These are phyloP conservation scores for Stentor roeselii DNA, from an alignment of 73 alveolate genomes.

Conservation along the genomic window DNA sequence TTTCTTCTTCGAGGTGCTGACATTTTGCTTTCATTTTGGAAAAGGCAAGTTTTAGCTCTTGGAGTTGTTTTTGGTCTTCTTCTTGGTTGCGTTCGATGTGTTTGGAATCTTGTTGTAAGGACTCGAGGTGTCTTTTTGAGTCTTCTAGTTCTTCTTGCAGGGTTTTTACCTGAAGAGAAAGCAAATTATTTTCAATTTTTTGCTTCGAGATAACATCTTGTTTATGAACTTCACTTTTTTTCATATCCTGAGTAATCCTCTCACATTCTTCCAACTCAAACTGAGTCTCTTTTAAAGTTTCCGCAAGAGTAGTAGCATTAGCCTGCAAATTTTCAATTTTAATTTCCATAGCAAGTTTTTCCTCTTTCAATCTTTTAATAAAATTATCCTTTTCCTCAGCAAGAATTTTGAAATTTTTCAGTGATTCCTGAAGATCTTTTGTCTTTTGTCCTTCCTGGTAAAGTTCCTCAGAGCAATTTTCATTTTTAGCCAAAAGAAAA, in stretches of 20 bases:
- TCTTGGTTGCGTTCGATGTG: background rate
- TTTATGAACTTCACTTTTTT: background rate
- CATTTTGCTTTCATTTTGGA: background rate
- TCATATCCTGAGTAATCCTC: background rate
- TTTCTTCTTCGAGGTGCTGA: background rate
- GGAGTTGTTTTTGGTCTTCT: background rate
- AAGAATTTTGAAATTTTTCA: background rate
- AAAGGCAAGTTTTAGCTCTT: background rate
- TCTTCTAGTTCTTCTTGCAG: background rate
- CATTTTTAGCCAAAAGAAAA: background rate
- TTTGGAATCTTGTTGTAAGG: background rate
- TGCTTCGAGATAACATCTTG: background rate
- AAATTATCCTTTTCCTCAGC: conserved; percentile 1
- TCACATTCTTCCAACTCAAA: background rate
- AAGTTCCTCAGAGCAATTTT: background rate
- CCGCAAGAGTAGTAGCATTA: background rate
- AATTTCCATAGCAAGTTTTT: background rate
- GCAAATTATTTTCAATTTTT: background rate
- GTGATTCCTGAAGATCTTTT: background rate
- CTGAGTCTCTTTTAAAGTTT: conserved; percentile 11
- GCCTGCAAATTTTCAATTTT: background rate
- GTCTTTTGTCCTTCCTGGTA: background rate
- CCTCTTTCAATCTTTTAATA: background rate
- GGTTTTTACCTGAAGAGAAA: background rate
- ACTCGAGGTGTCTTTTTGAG: background rate